A percentile compares a stretch with the other conserved stretches of the same genome.
Evolutionary conservation across 2,329 filamentous ascomycete species (phyloP).

Genomic region (Apiospora saccharicola): DNA sequence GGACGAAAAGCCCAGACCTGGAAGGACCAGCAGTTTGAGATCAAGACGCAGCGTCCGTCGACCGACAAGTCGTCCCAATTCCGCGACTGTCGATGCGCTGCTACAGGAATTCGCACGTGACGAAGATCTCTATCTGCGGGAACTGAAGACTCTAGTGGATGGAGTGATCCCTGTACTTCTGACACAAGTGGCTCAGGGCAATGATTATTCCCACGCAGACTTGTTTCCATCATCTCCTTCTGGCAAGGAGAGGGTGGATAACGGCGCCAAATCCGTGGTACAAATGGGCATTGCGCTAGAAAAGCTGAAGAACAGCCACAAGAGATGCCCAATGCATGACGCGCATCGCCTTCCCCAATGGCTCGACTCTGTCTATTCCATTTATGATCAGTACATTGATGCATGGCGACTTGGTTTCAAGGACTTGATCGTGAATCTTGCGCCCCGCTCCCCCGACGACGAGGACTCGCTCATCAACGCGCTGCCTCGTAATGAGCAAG

Average conservation of each 20-base stretch:
- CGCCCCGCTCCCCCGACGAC: slow-evolving; percentile 69
- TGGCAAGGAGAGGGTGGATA: slow-evolving; percentile 60
- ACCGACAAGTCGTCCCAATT: slow-evolving; percentile 70
- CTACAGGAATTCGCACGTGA: slow-evolving; percentile 83
- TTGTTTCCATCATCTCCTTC: slow-evolving; percentile 67
- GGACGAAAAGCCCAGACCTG: slow-evolving; percentile 61
- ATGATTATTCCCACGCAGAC: slow-evolving; percentile 68
- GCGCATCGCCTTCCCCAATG: slow-evolving; percentile 77
- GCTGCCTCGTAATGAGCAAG: slow-evolving; percentile 67
- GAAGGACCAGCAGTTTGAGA: slow-evolving; percentile 72
- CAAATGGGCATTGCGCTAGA: slow-evolving; percentile 93
- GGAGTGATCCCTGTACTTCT: slow-evolving; percentile 94
- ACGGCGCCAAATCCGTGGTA: slow-evolving; percentile 85
- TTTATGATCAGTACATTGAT: slow-evolving; percentile 86
- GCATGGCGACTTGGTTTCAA: slow-evolving; percentile 95
- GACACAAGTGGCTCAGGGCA: slow-evolving; percentile 80
- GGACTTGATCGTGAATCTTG: slow-evolving; percentile 91
- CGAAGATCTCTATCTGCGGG: slow-evolving; percentile 86
- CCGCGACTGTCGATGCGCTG: slow-evolving; percentile 76
- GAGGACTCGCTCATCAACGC: slow-evolving; percentile 66
- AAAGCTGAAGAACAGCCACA: slow-evolving; percentile 81
- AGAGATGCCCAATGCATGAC: slow-evolving; percentile 78
- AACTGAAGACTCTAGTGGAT: slow-evolving; percentile 91
- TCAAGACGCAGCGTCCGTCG: slow-evolving; percentile 82
- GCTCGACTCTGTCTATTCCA: slow-evolving; percentile 78